Conservation (phyloP, 2,329 filamentous ascomycete genomes). For the Botrytis hyacinthi region DNA sequence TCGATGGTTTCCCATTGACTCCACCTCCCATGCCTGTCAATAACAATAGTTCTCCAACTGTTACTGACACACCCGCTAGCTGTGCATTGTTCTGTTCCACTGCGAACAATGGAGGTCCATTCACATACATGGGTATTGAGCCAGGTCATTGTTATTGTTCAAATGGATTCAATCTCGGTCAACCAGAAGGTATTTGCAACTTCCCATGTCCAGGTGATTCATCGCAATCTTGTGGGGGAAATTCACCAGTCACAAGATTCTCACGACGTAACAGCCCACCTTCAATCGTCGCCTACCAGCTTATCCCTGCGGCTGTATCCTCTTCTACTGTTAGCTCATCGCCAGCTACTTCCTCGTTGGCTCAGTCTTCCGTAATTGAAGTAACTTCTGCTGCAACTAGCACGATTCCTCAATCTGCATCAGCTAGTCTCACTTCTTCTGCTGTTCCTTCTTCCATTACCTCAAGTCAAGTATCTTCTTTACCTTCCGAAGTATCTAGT, state of each 20-base stretch:
- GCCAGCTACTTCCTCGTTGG: not conserved
- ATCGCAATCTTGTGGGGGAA: conserved; percentile 13
- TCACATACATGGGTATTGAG: conserved; percentile 3
- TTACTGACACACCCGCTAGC: not conserved
- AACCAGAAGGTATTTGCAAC: not conserved
- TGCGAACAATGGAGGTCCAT: not conserved
- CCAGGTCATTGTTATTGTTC: conserved; percentile 16
- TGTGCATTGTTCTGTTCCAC: conserved; percentile 12
- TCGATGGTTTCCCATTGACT: conserved; percentile 10
- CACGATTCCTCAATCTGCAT: not conserved
- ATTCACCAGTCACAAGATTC: not conserved
- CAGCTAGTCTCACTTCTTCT: not conserved
- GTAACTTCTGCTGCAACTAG: not conserved
- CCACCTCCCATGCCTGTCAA: conserved; percentile 2
- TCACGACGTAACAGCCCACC: not conserved
- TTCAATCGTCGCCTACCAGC: conserved; percentile 6
- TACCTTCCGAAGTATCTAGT: not conserved
- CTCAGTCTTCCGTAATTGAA: not conserved
- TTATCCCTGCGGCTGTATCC: not conserved
- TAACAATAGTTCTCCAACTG: not conserved
- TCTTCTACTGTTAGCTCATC: not conserved
- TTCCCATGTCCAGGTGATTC: conserved; percentile 3
- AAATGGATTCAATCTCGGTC: not conserved
- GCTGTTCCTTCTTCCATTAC: not conserved
- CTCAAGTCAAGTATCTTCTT: not conserved